Evolutionary conservation across 2,329 filamentous ascomycete genomes (phyloP).

Genomic region (Parafenestella ontariensis): DNA sequence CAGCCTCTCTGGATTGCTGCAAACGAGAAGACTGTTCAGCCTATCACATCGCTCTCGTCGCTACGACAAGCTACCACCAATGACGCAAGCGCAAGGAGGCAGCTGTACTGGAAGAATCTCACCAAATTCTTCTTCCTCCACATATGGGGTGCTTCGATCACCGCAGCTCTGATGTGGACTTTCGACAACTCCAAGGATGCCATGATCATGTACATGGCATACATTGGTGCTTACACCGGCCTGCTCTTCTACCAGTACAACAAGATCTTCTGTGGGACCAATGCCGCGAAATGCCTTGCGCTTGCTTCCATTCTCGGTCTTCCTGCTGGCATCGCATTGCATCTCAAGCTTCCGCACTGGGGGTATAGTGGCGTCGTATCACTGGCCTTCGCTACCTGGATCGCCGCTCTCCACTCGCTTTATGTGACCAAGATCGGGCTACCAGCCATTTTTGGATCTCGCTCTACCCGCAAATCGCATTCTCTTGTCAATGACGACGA

Average conservation of each 20-base stretch:
- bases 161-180: constrained; percentile 57
- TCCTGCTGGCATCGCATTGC: constrained; percentile 55
- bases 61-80: constrained; percentile 54
- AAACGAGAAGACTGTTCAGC: constrained; percentile 51
- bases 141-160: constrained; percentile 58
- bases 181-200: constrained; percentile 53
- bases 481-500: not conserved
- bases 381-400: constrained; percentile 58
- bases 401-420: constrained; percentile 54
- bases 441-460: constrained; percentile 29
- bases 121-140: constrained; percentile 58
- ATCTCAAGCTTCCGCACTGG: constrained; percentile 46
- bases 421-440: constrained; percentile 50
- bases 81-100: constrained; percentile 53
- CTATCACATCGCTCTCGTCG: constrained; percentile 49
- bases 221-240: constrained; percentile 60
- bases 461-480: not conserved
- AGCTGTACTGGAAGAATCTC: constrained; percentile 60
- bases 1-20: constrained; percentile 55
- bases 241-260: constrained; percentile 58
- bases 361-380: constrained; percentile 56
- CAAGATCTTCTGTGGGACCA: constrained; percentile 57
- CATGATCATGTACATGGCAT: constrained; percentile 58
- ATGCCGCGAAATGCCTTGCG: constrained; percentile 55
- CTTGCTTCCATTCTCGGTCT: constrained; percentile 55